phyloP scores from a whole-genome alignment of 2,329 filamentous ascomycete genomes.

The Madurella mycetomatis region DNA sequence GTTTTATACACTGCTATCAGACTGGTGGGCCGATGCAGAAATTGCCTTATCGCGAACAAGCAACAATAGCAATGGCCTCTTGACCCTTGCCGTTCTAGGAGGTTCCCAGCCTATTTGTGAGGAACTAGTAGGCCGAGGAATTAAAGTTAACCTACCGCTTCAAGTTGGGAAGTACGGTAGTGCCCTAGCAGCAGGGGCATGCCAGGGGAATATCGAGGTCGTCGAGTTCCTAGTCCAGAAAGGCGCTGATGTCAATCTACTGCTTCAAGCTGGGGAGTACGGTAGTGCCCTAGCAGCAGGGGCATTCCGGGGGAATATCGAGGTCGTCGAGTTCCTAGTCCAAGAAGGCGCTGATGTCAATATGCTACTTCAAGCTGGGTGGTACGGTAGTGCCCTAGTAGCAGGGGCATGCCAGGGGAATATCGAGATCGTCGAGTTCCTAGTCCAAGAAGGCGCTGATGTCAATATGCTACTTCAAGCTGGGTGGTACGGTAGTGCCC shows the following conservation, averaged over 20 bases:
- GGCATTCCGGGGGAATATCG: not conserved
- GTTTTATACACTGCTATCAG: conserved; percentile 1
- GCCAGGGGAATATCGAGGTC: not conserved
- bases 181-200: not conserved
- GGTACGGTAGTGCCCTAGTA: not conserved
- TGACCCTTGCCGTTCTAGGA: not conserved
- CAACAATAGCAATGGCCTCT: not conserved
- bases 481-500: not conserved
- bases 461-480: not conserved
- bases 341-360: not conserved
- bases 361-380: not conserved
- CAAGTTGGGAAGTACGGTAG: not conserved
- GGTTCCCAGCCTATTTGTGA: not conserved
- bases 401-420: not conserved
- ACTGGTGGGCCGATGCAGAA: conserved; percentile 5
- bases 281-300: not conserved
- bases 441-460: conserved; percentile 3
- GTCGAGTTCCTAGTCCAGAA: not conserved
- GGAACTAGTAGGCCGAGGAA: not conserved
- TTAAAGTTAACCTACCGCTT: not conserved
- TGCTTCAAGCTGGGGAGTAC: no score
- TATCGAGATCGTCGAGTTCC: not conserved
- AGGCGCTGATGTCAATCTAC: not conserved
- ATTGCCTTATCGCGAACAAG: not conserved
- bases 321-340: not conserved